Conservation (phyloP, 2,329 filamentous ascomycete genomes). For the Xylaria sp. region DNA sequence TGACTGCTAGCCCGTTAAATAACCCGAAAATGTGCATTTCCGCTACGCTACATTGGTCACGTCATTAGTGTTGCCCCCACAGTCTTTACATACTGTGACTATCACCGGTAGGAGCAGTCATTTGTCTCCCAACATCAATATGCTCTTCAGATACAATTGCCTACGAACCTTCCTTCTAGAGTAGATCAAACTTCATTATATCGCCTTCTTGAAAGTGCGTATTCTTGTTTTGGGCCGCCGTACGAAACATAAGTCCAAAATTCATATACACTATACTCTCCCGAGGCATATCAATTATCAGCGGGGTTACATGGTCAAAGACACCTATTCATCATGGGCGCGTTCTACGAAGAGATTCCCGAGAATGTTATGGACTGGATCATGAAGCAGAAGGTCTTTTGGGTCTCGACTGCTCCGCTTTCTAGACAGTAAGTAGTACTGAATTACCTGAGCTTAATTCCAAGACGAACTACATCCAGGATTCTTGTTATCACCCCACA, state of each 20-base stretch:
- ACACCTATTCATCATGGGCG: constrained; percentile 42
- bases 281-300: neutral
- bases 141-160: neutral
- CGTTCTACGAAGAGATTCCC: constrained; percentile 47
- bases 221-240: neutral
- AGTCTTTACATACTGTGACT: neutral
- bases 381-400: constrained; percentile 76
- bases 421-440: constrained; percentile 45
- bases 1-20: neutral
- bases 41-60: neutral
- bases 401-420: constrained; percentile 76
- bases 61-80: neutral
- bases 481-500: neutral
- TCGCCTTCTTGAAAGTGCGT: no score
- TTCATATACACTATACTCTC: neutral
- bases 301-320: neutral
- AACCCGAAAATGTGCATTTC: neutral
- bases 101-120: neutral
- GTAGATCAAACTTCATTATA: neutral
- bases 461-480: neutral
- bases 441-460: neutral
- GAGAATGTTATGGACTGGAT: constrained; percentile 69
- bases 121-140: neutral
- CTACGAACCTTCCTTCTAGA: neutral
- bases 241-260: neutral